phyloP scores from a whole-genome alignment of 495 filamentous ascomycete species.

The Aspergillus indologenus region DNA sequence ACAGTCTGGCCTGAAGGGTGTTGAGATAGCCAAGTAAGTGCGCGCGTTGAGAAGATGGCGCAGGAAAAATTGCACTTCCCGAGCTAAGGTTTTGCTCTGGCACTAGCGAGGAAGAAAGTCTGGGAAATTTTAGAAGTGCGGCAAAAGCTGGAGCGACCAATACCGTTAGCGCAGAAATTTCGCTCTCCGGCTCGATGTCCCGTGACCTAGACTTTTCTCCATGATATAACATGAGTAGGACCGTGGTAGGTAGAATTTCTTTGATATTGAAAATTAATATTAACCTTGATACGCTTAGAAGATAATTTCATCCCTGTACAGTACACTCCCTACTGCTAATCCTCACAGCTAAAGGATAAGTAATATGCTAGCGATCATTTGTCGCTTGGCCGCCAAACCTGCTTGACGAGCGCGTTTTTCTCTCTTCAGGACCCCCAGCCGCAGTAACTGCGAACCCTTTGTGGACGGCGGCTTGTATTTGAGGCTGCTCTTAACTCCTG shows the following conservation, averaged over 20 bases:
- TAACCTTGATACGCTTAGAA: no score
- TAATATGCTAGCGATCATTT: not conserved
- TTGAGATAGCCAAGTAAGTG: slow-evolving; percentile 20
- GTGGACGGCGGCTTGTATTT: not conserved
- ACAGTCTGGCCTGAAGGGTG: slow-evolving; percentile 24
- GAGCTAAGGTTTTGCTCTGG: slow-evolving; percentile 25
- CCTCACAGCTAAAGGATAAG: no score
- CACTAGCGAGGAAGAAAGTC: slow-evolving; percentile 27
- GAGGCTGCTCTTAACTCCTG: not conserved
- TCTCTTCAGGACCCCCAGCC: no score
- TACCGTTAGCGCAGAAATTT: slow-evolving; percentile 19
- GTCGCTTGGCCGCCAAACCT: not conserved
- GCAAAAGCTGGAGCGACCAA: slow-evolving; percentile 20
- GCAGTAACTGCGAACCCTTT: not conserved
- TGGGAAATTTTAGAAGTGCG: slow-evolving; percentile 31
- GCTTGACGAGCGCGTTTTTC: no score
- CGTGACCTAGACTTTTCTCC: slow-evolving; percentile 4
- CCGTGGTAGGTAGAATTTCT: no score
- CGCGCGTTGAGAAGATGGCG: slow-evolving; percentile 19
- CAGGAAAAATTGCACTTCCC: slow-evolving; percentile 23
- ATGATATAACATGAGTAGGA: not conserved
- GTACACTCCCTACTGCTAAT: no score
- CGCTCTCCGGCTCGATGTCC: not conserved
- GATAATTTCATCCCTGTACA: no score
- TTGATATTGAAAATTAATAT: no score